Percentiles rank a stretch among this genome's conserved stretches.
Evolutionary conservation across 768 basidiomycete genomes (phyloP).

Genomic region (Auriscalpium orientale): DNA sequence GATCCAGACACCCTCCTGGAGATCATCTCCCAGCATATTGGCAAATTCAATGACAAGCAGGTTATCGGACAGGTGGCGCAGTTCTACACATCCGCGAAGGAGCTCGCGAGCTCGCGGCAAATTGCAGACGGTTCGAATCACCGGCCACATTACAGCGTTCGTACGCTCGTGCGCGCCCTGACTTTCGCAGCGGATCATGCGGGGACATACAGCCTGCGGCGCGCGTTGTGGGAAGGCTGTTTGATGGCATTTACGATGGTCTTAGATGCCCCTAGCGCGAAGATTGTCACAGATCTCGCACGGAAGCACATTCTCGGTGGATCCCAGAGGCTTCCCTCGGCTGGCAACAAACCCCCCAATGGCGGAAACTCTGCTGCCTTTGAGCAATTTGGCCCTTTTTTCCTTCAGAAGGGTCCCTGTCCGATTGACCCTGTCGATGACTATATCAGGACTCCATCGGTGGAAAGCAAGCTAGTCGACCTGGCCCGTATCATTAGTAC

Average conservation of each 20-base stretch:
- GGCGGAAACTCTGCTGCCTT: conserved; percentile 44
- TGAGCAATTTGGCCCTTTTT: conserved; percentile 87
- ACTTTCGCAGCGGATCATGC: conserved; percentile 85
- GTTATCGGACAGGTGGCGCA: conserved; percentile 88
- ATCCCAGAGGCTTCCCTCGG: conserved; percentile 64
- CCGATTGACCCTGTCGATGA: conserved; percentile 59
- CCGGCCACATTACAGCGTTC: conserved; percentile 94
- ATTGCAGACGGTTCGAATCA: conserved; percentile 93
- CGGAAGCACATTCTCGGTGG: conserved; percentile 72
- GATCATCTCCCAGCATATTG: conserved; percentile 88
- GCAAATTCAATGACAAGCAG: conserved; percentile 79
- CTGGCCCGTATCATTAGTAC: conserved; percentile 89
- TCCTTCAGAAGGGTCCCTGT: conserved; percentile 71
- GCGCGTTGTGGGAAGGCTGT: conserved; percentile 93
- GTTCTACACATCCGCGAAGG: conserved; percentile 79
- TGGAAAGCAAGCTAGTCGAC: conserved; percentile 88
- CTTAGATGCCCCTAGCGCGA: conserved; percentile 65
- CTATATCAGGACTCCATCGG: conserved; percentile 94
- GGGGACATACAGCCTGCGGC: conserved; percentile 65
- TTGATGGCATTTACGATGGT: conserved; percentile 98
- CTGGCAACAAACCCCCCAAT: conserved; percentile 54
- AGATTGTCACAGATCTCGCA: conserved; percentile 58
- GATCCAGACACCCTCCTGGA: conserved; percentile 84
- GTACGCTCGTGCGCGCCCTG: conserved; percentile 85
- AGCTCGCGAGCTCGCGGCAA: conserved; percentile 59